These are phyloP conservation scores for Xylaria sp. DNA, from an alignment of 2,329 filamentous ascomycete genomes.

Conservation along the genomic window DNA sequence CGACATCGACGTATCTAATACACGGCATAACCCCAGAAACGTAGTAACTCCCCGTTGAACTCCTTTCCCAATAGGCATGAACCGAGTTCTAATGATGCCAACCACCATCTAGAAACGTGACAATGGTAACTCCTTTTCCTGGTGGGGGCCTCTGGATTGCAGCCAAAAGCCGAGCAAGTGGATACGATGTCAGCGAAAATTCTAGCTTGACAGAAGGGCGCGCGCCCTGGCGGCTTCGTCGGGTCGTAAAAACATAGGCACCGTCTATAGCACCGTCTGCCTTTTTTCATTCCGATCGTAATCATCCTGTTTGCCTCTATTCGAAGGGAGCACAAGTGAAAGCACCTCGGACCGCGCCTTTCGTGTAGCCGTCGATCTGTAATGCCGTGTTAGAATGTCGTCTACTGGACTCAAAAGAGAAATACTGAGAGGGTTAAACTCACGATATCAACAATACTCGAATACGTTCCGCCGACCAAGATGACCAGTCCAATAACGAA, in stretches of 20 bases:
- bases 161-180: slow-evolving; percentile 16
- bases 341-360: slow-evolving; percentile 29
- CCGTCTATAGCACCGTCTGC: background rate
- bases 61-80: background rate
- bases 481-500: slow-evolving; percentile 37
- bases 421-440: slow-evolving; percentile 17
- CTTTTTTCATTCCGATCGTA: background rate
- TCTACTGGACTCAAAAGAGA: background rate
- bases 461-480: slow-evolving; percentile 38
- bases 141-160: background rate
- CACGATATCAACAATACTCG: slow-evolving; percentile 39
- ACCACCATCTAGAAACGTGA: background rate
- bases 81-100: background rate
- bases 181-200: slow-evolving; percentile 16
- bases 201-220: slow-evolving; percentile 1
- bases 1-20: background rate
- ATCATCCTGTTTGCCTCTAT: slow-evolving; percentile 6
- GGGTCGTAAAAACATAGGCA: background rate
- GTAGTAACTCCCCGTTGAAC: background rate
- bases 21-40: background rate
- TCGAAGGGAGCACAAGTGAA: slow-evolving; percentile 31
- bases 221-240: background rate
- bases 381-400: slow-evolving; percentile 7
- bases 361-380: slow-evolving; percentile 30
- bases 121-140: background rate